Percentiles rank a stretch among this genome's conserved stretches.
Evolutionary conservation across 306 rosid genomes (phyloP).

Genomic region (Fagus sylvatica): DNA sequence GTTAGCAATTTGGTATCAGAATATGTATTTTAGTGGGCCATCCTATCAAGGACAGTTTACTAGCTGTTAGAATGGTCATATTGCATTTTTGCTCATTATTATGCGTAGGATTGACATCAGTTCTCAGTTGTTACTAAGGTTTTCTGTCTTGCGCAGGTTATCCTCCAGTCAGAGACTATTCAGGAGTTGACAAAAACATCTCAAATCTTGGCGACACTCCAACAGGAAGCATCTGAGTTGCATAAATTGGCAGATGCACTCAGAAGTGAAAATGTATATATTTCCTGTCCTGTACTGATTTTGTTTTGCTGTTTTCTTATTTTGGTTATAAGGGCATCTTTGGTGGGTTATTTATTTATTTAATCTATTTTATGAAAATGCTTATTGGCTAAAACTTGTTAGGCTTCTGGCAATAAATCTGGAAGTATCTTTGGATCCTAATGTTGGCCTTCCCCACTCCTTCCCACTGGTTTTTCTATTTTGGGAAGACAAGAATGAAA

Average conservation of each 20-base stretch:
- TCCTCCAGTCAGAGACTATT: slow-evolving; percentile 94
- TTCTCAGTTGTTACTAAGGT: not conserved
- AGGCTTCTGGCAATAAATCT: not conserved
- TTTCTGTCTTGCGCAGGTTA: slow-evolving; percentile 51
- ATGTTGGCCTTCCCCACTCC: not conserved
- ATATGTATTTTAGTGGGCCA: not conserved
- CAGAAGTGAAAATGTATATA: slow-evolving; percentile 74
- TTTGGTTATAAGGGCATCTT: not conserved
- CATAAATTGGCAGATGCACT: slow-evolving; percentile 53
- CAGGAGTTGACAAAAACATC: slow-evolving; percentile 93
- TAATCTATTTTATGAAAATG: not conserved
- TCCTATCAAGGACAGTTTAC: not conserved
- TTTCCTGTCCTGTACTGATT: not conserved
- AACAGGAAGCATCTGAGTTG: slow-evolving; percentile 67
- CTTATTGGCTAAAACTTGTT: not conserved
- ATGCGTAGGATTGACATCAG: not conserved
- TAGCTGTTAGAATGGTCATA: not conserved
- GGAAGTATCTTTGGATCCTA: not conserved
- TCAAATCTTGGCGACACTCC: slow-evolving; percentile 63
- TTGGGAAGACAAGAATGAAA: not conserved
- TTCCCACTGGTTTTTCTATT: not conserved
- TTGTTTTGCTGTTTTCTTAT: slow-evolving; percentile 7
- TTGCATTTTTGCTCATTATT: not conserved
- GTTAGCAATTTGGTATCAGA: not conserved
- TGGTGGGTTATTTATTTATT: not conserved